These are phyloP conservation scores for Diaporthe batatas DNA, from an alignment of 2,329 filamentous ascomycete species.

Conservation along the genomic window DNA sequence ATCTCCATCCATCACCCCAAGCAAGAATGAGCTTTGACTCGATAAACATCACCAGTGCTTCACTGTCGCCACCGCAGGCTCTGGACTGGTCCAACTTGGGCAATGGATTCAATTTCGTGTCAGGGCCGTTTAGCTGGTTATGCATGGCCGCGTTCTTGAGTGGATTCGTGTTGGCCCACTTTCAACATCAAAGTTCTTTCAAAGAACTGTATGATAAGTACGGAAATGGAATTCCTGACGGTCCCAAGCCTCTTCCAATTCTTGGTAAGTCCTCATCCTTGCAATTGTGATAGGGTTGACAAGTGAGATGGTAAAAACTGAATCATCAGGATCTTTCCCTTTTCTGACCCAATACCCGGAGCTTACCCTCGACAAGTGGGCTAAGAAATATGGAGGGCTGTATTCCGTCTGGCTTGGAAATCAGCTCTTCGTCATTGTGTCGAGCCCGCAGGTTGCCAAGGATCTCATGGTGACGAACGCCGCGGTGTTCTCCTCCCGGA, in stretches of 20 bases:
- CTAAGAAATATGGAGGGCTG: not conserved
- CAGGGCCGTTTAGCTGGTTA: not conserved
- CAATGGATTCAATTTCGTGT: not conserved
- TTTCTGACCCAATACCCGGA: constrained; percentile 10
- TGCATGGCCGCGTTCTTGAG: not conserved
- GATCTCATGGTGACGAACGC: constrained; percentile 19
- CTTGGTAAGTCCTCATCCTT: not conserved
- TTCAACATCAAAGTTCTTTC: constrained; percentile 12
- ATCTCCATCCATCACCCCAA: not conserved
- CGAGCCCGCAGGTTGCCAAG: constrained; percentile 16
- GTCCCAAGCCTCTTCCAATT: not conserved
- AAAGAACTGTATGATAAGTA: not conserved
- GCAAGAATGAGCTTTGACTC: not conserved
- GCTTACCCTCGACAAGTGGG: constrained; percentile 19
- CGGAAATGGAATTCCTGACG: constrained; percentile 7
- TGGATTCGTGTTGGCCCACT: not conserved
- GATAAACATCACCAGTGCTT: not conserved
- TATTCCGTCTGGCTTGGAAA: constrained; percentile 31
- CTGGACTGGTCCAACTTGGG: not conserved
- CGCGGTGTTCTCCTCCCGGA: constrained; percentile 22
- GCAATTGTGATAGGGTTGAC: not conserved
- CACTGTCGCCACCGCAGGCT: not conserved
- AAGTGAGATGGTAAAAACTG: not conserved
- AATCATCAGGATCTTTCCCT: constrained; percentile 1
- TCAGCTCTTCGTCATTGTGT: constrained; percentile 9